Conservation (phyloP, 345 rosid species). For the Angophora floribunda region DNA sequence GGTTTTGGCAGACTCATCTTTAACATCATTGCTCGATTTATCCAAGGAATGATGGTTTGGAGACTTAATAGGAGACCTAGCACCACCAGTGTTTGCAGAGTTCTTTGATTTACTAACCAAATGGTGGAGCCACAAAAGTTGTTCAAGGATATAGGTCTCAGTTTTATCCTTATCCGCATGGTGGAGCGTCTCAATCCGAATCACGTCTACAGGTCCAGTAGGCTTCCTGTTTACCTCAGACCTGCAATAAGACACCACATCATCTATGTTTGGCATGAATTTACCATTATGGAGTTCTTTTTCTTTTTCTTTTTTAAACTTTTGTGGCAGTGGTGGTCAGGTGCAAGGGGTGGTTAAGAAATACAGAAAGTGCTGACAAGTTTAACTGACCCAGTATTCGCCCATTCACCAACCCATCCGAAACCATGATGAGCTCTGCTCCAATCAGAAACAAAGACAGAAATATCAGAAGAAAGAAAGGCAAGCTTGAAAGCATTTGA, state of each 20-base stretch:
- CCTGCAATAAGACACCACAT: slow-evolving; percentile 20
- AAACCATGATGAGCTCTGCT: slow-evolving; percentile 95
- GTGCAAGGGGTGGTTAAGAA: not conserved
- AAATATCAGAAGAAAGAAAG: not conserved
- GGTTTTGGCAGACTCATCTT: slow-evolving; percentile 2
- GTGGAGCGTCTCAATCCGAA: slow-evolving; percentile 74
- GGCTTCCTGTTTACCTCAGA: slow-evolving; percentile 45
- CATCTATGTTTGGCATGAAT: not conserved
- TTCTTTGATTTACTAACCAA: slow-evolving; percentile 43
- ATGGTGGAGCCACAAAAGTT: slow-evolving; percentile 75
- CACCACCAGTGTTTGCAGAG: not conserved
- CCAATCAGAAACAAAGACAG: not conserved
- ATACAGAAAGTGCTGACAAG: not conserved
- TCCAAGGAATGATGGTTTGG: not conserved
- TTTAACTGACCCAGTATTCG: slow-evolving; percentile 75
- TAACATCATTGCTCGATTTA: slow-evolving; percentile 5
- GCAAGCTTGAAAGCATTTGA: not conserved
- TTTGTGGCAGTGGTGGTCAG: not conserved
- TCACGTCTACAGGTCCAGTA: slow-evolving; percentile 32
- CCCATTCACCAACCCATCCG: slow-evolving; percentile 99
- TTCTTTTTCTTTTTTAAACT: not conserved
- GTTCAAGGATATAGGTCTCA: slow-evolving; percentile 73
- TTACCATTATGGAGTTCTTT: not conserved
- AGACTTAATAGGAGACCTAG: slow-evolving; percentile 5
- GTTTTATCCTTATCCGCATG: slow-evolving; percentile 80